phyloP scores from a whole-genome alignment of 78 protist species.

The Pelomyxa schiedti region DNA sequence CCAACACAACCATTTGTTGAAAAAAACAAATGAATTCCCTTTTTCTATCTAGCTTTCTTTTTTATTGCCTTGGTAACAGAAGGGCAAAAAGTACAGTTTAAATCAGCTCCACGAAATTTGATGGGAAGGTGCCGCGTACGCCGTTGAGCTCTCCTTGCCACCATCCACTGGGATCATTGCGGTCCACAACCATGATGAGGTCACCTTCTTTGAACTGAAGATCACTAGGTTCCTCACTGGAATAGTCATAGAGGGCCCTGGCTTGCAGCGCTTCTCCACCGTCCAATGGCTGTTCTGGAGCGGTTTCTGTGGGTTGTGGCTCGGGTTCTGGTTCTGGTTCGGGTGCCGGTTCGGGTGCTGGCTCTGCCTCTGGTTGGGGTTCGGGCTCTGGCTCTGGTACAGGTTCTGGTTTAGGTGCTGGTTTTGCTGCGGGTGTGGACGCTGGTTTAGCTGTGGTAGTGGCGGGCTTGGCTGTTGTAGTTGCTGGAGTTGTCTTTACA shows the following conservation, averaged over 20 bases:
- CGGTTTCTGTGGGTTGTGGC: background rate
- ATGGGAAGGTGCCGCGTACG: background rate
- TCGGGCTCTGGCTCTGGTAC: background rate
- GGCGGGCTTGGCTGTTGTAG: too few relatives aligned
- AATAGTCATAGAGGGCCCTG: background rate
- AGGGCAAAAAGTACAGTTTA: too few relatives aligned
- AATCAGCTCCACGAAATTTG: background rate
- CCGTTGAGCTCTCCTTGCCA: background rate
- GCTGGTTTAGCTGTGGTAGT: too few relatives aligned
- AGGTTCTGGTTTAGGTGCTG: background rate
- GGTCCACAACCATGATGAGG: background rate
- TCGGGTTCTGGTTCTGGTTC: background rate
- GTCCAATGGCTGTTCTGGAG: background rate
- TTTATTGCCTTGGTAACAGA: too few relatives aligned
- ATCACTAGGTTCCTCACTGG: too few relatives aligned
- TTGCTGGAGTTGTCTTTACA: background rate
- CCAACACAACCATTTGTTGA: too few relatives aligned
- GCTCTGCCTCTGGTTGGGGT: background rate
- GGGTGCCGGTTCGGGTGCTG: background rate
- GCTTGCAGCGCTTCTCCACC: background rate
- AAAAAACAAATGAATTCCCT: too few relatives aligned
- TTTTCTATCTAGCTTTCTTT: too few relatives aligned
- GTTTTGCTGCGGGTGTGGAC: background rate
- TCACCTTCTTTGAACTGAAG: background rate
- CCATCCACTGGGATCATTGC: background rate